Conservation (phyloP, 345 rosid species). For the Hevea brasiliensis region DNA sequence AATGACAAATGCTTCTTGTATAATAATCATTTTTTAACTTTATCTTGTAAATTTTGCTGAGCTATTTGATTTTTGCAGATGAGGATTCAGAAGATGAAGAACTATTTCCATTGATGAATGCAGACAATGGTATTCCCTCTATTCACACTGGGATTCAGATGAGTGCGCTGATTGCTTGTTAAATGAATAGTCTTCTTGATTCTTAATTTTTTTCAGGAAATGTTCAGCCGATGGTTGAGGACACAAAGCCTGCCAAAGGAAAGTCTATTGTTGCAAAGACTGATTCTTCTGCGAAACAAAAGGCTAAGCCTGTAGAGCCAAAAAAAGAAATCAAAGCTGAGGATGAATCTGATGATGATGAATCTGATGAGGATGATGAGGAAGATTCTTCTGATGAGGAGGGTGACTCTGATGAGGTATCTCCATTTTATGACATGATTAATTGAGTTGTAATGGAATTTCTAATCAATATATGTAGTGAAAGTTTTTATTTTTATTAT, state of each 20-base stretch:
- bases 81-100: constrained; percentile 45
- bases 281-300: constrained; percentile 36
- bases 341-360: constrained; percentile 25
- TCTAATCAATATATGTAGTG: no score
- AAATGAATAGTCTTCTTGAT: background rate
- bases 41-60: background rate
- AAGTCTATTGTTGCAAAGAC: constrained; percentile 29
- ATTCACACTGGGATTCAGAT: background rate
- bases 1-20: background rate
- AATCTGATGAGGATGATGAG: constrained; percentile 26
- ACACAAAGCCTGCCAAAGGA: constrained; percentile 21
- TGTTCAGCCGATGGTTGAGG: constrained; percentile 22
- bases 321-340: constrained; percentile 28
- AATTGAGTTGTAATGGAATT: background rate
- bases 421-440: background rate
- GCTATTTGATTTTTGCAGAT: constrained; percentile 15
- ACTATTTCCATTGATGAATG: constrained; percentile 25
- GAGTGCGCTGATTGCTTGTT: background rate
- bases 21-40: background rate
- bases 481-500: no score
- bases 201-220: constrained; percentile 16
- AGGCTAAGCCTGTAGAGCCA: constrained; percentile 31
- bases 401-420: constrained; percentile 10
- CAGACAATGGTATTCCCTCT: constrained; percentile 39
- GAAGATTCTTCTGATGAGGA: constrained; percentile 30